Conservation (phyloP, 2,329 filamentous ascomycete genomes). For the Aspergillus tanneri region DNA sequence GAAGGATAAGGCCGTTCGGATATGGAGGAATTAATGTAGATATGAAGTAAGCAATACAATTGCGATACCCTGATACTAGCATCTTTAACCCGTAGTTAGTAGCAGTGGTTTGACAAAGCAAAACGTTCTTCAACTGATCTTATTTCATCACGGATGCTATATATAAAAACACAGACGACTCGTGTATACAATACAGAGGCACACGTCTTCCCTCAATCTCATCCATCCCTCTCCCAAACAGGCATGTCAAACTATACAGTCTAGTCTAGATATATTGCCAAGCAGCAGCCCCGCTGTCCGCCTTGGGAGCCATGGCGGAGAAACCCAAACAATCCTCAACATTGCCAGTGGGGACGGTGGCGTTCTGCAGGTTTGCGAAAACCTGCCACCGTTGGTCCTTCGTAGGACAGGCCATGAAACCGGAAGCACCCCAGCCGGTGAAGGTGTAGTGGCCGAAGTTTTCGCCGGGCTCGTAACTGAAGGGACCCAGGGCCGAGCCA, state of each 20-base stretch:
- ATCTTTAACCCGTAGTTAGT: too few species aligned
- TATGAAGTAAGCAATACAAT: slow-evolving; percentile 7
- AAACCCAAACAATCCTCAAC: slow-evolving; percentile 42
- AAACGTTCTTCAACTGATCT: background rate
- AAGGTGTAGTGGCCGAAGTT: slow-evolving; percentile 34
- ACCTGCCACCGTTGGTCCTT: slow-evolving; percentile 40
- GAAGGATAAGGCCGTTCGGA: slow-evolving; percentile 75
- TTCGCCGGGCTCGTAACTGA: slow-evolving; percentile 40
- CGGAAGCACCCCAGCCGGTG: slow-evolving; percentile 36
- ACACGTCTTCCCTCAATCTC: background rate
- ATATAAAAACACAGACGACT: too few species aligned
- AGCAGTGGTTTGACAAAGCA: too few species aligned
- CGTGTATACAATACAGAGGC: background rate
- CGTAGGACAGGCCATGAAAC: slow-evolving; percentile 48
- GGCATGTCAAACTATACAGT: too few species aligned
- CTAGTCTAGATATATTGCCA: slow-evolving; percentile 43
- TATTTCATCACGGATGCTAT: too few species aligned
- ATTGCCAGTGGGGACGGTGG: slow-evolving; percentile 42
- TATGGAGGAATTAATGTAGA: slow-evolving; percentile 59
- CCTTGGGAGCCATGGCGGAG: slow-evolving; percentile 35
- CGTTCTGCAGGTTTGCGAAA: slow-evolving; percentile 42
- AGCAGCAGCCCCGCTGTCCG: slow-evolving; percentile 30
- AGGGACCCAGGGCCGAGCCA: slow-evolving; percentile 53
- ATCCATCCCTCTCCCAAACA: background rate
- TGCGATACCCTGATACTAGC: slow-evolving; percentile 20